Conservation (phyloP, 768 basidiomycete genomes). For the Ephemerocybe angulata region DNA sequence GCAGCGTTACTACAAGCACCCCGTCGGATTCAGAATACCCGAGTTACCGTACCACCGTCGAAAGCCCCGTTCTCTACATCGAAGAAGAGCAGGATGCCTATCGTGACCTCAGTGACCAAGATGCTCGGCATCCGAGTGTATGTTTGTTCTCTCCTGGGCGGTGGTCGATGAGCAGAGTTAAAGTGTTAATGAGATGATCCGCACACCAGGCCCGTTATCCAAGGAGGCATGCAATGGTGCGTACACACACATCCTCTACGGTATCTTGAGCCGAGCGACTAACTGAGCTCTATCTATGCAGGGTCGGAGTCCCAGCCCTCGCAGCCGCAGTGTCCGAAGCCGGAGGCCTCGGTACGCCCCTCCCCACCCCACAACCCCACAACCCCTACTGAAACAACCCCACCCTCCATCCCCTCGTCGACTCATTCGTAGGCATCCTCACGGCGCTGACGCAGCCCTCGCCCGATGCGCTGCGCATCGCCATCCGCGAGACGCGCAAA, state of each 20-base stretch:
- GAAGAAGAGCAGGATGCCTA: conserved; percentile 25
- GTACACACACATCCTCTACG: not conserved
- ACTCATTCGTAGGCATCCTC: conserved; percentile 52
- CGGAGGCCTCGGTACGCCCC: conserved; percentile 67
- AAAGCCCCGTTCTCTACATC: not conserved
- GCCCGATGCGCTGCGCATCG: conserved; percentile 74
- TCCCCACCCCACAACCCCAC: not conserved
- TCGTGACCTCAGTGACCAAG: conserved; percentile 59
- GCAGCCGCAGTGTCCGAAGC: conserved; percentile 79
- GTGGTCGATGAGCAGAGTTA: not conserved
- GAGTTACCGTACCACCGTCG: not conserved
- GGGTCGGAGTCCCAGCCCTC: conserved; percentile 78
- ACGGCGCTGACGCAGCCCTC: conserved; percentile 87
- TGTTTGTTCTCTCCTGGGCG: too few relatives aligned
- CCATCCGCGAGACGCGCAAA: conserved; percentile 73
- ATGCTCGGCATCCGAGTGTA: conserved; percentile 65
- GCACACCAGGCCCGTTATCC: conserved; percentile 65
- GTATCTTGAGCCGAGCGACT: not conserved
- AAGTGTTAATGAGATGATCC: not conserved
- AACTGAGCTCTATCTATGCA: conserved; percentile 21
- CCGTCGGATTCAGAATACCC: not conserved
- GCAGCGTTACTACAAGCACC: too few relatives aligned
- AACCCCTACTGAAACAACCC: too few relatives aligned
- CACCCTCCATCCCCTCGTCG: not conserved
- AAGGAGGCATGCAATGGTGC: conserved; percentile 92